Base-by-base conservation (phyloP, 164 flowering plant genomes). In the Malania oleifera region DNA sequence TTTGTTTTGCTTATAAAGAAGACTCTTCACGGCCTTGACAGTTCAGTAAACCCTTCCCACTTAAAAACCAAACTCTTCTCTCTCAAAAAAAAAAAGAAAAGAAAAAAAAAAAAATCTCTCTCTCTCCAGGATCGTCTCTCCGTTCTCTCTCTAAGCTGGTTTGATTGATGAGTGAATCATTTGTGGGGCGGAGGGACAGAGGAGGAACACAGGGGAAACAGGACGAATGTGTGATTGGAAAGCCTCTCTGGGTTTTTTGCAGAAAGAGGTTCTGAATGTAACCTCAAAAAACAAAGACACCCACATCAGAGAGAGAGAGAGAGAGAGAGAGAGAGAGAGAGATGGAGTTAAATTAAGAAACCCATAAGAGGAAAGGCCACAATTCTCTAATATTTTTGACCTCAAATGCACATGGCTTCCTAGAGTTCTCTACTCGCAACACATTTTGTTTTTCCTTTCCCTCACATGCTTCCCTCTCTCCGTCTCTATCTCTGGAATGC, bases 321-420 rank as follows among this genome's bases (percentile, higher is more conserved):
- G 43, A 31, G 44, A 26, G 48, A 43, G 46, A 43, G 46, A 43
- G 46, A 18, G 19, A 18, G 22, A 43, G 13, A 39, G 17, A 13
- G 43, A 13, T 39, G 15, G 43, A 17, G 17, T 39, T 7, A 3
- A 40, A 0, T 1, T n/a, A 20, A 20, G 50, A 46, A 23, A 20
- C 26, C 26, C 50, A 20, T 20, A 3, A 46, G 3, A 20, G 50
- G 18, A 57, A 41, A 34, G 52, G 55, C 65, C 41, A 57, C 12
- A 66, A 57, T 69, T 77, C 65, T 65, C 61, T 62, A 70, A 61
- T 69, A 66, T 70, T 54, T 75, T 79, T 77, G 75, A 75, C 78
- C 78, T 67, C 71, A 59, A 70, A 43, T n/a, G 83, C 89, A 81
- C 86, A 81, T 84, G 89, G 77, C 72, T 63, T 67, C 84, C 70